Conservation (phyloP, 768 basidiomycete genomes). For the Fomitopsis serialis region DNA sequence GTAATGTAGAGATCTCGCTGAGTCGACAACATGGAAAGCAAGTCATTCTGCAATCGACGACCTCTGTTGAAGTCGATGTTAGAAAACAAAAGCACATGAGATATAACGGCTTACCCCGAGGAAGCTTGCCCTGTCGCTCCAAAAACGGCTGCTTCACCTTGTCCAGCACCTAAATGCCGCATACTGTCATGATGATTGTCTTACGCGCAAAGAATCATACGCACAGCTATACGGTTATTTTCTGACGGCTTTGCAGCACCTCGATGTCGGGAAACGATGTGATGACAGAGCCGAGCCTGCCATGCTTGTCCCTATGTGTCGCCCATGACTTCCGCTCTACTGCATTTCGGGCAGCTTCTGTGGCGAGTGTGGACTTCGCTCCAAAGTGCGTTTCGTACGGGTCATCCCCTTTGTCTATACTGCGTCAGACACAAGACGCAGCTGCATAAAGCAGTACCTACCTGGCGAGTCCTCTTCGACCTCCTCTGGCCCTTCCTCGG, state of each 20-base stretch:
- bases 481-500: constrained; percentile 18
- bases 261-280: constrained; percentile 41
- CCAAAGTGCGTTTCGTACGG: constrained; percentile 78
- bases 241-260: not conserved
- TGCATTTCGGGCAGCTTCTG: constrained; percentile 41
- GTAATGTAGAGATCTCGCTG: constrained; percentile 78
- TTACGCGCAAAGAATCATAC: not conserved
- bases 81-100: no score
- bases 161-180: constrained; percentile 43
- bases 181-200: not conserved
- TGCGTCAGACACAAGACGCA: not conserved
- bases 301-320: constrained; percentile 38
- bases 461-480: constrained; percentile 12
- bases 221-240: not conserved
- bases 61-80: constrained; percentile 17
- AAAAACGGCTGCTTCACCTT: constrained; percentile 52
- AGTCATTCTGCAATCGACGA: constrained; percentile 55
- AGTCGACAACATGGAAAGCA: constrained; percentile 59
- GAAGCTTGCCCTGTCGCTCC: constrained; percentile 45
- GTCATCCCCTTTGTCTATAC: constrained; percentile 26
- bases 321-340: constrained; percentile 59
- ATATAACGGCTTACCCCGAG: constrained; percentile 35
- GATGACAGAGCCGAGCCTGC: constrained; percentile 55
- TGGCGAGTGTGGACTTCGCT: constrained; percentile 42
- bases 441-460: not conserved